Percentiles rank a stretch among this genome's conserved stretches.
These are phyloP conservation scores for Cnidoscolus chayamansa DNA, from an alignment of 441 rosid species.

Conservation along the genomic window DNA sequence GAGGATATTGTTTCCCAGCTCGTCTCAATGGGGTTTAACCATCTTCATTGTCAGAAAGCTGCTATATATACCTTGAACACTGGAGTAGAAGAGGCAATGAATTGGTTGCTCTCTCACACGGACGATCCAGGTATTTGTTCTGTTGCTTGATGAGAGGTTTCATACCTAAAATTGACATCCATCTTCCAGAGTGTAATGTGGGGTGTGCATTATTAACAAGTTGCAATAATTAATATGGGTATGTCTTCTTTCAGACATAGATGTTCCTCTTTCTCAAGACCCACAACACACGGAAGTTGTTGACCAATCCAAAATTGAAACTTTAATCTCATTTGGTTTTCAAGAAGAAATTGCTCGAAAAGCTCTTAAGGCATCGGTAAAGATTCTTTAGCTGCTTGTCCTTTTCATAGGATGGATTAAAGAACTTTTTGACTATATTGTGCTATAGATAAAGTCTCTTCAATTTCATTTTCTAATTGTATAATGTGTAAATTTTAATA, in stretches of 20 bases:
- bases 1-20: conserved; percentile 88
- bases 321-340: conserved; percentile 87
- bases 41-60: conserved; percentile 91
- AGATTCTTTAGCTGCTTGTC: conserved; percentile 19
- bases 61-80: conserved; percentile 74
- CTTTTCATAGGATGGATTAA: neutral
- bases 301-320: conserved; percentile 68
- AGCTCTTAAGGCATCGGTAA: conserved; percentile 83
- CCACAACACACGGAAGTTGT: conserved; percentile 36
- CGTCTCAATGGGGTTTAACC: conserved; percentile 83
- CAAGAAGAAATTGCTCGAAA: conserved; percentile 72
- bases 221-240: neutral
- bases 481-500: conserved; percentile 25
- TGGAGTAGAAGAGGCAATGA: conserved; percentile 96
- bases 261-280: conserved; percentile 55
- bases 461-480: neutral
- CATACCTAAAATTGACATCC: neutral
- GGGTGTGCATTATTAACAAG: neutral
- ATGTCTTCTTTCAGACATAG: conserved; percentile 51
- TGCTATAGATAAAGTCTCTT: neutral
- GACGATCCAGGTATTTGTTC: conserved; percentile 77
- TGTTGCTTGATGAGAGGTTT: neutral
- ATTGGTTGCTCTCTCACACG: conserved; percentile 91
- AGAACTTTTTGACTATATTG: neutral
- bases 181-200: neutral